Conservation (phyloP, 2,329 filamentous ascomycete species). For the Fusarium nanum region DNA sequence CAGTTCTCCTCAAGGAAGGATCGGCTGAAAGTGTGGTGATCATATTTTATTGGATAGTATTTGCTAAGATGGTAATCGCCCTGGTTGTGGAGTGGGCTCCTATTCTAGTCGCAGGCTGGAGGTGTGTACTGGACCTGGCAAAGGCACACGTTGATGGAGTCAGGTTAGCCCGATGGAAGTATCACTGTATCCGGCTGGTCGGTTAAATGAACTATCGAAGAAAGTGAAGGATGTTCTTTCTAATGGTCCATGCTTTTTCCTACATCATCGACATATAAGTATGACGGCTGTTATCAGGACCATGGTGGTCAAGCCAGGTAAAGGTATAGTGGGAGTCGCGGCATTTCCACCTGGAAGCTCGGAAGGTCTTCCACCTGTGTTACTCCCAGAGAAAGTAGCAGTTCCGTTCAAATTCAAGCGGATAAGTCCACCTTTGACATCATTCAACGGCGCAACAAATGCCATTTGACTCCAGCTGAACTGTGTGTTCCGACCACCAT, state of each 20-base stretch:
- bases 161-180: too few species aligned
- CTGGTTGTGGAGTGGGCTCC: too few species aligned
- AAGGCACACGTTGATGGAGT: neutral
- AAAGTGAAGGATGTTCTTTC: neutral
- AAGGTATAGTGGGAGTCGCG: neutral
- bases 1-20: neutral
- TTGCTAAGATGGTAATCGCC: too few species aligned
- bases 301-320: fast-evolving
- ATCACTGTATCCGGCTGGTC: too few species aligned
- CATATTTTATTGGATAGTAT: too few species aligned
- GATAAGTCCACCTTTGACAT: neutral
- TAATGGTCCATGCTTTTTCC: neutral
- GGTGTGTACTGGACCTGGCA: neutral
- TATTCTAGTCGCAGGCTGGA: too few species aligned
- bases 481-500: constrained; percentile 18
- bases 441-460: constrained; percentile 14
- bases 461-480: constrained; percentile 34
- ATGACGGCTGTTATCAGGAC: neutral
- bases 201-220: too few species aligned
- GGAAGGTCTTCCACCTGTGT: neutral
- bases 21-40: too few species aligned
- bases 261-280: neutral
- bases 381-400: neutral
- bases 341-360: neutral
- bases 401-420: neutral